Percentiles rank a stretch among this genome's conserved stretches.
phyloP scores from a whole-genome alignment of 306 rosid genomes.

The Castanea sativa region DNA sequence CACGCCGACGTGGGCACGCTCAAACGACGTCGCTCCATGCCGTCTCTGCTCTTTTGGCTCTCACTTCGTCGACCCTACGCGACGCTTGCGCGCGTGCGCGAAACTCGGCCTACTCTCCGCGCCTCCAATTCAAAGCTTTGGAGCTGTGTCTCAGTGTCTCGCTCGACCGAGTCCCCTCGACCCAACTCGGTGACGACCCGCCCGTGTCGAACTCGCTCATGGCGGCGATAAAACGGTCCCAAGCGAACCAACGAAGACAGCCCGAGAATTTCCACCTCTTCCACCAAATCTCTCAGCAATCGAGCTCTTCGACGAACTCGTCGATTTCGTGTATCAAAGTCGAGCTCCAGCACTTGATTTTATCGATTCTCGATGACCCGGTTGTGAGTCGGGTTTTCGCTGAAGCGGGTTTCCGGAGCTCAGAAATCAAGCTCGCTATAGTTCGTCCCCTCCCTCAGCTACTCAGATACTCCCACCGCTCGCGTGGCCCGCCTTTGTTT shows the following conservation, averaged over 20 bases:
- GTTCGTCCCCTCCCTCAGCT: constrained; percentile 73
- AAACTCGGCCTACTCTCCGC: constrained; percentile 74
- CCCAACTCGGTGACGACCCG: constrained; percentile 57
- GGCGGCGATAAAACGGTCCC: constrained; percentile 97
- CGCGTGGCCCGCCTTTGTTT: constrained; percentile 65
- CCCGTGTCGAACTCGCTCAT: constrained; percentile 94
- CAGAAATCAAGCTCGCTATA: constrained; percentile 81
- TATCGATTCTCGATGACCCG: constrained; percentile 92
- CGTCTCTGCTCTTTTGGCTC: constrained; percentile 70
- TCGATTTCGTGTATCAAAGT: constrained; percentile 71
- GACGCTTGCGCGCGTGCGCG: constrained; percentile 88
- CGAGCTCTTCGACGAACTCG: constrained; percentile 22
- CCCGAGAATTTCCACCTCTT: constrained; percentile 78
- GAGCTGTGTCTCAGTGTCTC: constrained; percentile 87
- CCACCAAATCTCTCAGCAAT: constrained; percentile 57
- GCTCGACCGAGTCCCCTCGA: constrained; percentile 74
- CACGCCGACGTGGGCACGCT: constrained; percentile 84
- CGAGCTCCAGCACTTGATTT: constrained; percentile 77
- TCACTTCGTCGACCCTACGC: constrained; percentile 63
- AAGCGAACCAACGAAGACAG: constrained; percentile 89
- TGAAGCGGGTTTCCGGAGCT: constrained; percentile 97
- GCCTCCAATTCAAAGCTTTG: constrained; percentile 86
- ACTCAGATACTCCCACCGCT: constrained; percentile 43
- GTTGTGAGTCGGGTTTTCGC: constrained; percentile 90
- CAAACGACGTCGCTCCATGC: constrained; percentile 96